Evolutionary conservation across 2,329 filamentous ascomycete species (phyloP), one percentile per base, ranked within the genome.

Genomic region (Fusarium sp.): DNA sequence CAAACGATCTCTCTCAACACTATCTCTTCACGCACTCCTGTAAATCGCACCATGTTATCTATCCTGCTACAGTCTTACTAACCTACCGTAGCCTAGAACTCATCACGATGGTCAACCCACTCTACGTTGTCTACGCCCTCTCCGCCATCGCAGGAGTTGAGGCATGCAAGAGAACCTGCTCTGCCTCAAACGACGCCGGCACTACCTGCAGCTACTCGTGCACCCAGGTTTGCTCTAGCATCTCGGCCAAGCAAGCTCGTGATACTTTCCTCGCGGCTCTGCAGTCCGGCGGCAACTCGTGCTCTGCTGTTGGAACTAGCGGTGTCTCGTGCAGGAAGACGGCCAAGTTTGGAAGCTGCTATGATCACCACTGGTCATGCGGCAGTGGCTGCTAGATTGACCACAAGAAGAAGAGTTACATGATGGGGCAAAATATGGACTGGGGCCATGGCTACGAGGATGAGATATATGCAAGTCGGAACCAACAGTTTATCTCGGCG

Each of bases 91-190:
- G 1, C 9, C 4, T 9, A 32, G n/a, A 7, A n/a, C 6, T 28
- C 4, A 9, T 23, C 11, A 54, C 6, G 7, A 65, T 65, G 60
- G 47, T 57, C 33, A 65, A 35, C 3, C 25, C 10, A 4, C 40
- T 65, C 3, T 65, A 56, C 35, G 1, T 64, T 7, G 13, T 64
- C 1, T 47, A 46, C 2, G 16, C 19, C 11, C 19, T 65, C 3
- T 19, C 16, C 5, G 9, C 35, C 12, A 58, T 61, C 16, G 37
- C 50, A 5, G 43, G 37, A 8, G 61, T 60, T 5, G 49, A 66
- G n/a, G 61, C 64, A 18, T 66, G 50, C 32, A 66, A 66, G 16
- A 59, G 19, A 15, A 67, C 50, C 9, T 67, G 61, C 16, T 37
- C 50, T 38, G 50, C 37, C 16, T 25, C 62, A 1, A 23, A 23